These are phyloP conservation scores for Lophiostoma macrostomum DNA, from an alignment of 495 filamentous ascomycete genomes.

Conservation along the genomic window DNA sequence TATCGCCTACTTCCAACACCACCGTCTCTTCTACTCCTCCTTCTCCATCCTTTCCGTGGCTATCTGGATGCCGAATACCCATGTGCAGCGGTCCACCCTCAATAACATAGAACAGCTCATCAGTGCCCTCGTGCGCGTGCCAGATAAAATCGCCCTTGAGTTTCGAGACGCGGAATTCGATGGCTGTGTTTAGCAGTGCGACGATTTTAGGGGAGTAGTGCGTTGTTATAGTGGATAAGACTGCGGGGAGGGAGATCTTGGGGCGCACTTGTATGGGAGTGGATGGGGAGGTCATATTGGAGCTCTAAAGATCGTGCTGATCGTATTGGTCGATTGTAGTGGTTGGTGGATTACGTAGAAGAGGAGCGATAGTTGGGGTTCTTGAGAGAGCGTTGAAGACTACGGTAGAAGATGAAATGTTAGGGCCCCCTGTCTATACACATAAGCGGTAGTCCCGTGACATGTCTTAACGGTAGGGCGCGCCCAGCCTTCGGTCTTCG, in stretches of 20 bases:
- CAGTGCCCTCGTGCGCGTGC: slow-evolving; percentile 43
- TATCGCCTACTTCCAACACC: slow-evolving; percentile 24
- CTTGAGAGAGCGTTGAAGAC: too few species aligned
- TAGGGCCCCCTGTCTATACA: too few species aligned
- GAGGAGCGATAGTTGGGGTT: too few species aligned
- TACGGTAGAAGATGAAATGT: too few species aligned
- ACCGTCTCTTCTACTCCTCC: slow-evolving; percentile 21
- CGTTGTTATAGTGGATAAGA: slow-evolving; percentile 8
- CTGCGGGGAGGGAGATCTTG: slow-evolving; percentile 9
- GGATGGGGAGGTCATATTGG: too few species aligned
- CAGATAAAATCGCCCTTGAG: slow-evolving; percentile 41
- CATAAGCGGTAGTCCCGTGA: too few species aligned
- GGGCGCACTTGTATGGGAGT: too few species aligned
- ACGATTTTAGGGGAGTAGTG: slow-evolving; percentile 25
- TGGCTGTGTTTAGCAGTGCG: slow-evolving; percentile 24
- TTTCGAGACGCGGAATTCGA: slow-evolving; percentile 42
- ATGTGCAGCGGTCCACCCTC: slow-evolving; percentile 34
- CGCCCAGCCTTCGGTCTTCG: too few species aligned
- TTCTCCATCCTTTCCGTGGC: slow-evolving; percentile 2
- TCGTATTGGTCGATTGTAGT: too few species aligned
- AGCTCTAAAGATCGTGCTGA: too few species aligned
- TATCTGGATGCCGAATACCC: slow-evolving; percentile 7
- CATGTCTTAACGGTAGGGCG: too few species aligned
- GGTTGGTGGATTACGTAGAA: too few species aligned
- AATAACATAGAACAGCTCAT: slow-evolving; percentile 43